Conservation (phyloP, 108 stramenopile species). For the Cylindrotheca fusiformis region DNA sequence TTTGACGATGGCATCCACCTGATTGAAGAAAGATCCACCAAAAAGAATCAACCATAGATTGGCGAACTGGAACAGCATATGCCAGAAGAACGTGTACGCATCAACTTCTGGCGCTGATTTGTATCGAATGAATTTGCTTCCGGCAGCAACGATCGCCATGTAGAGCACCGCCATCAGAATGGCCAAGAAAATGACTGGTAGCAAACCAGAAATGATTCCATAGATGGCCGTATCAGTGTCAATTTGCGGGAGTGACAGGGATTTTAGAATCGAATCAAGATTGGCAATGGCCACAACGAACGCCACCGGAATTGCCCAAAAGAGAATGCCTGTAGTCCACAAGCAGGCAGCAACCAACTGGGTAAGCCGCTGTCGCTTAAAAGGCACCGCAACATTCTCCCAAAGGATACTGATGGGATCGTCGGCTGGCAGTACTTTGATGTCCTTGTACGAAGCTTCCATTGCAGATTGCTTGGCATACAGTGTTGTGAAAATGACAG, state of each 20-base stretch:
- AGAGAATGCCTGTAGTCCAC: not conserved
- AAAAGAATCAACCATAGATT: slow-evolving; percentile 58
- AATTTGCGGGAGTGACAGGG: slow-evolving; percentile 6
- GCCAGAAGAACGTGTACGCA: slow-evolving; percentile 43
- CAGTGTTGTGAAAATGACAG: slow-evolving; percentile 2
- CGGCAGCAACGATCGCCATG: slow-evolving; percentile 26
- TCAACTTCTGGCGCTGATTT: slow-evolving; percentile 42
- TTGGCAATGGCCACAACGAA: slow-evolving; percentile 36
- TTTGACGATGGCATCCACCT: slow-evolving; percentile 20
- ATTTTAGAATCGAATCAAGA: slow-evolving; percentile 19
- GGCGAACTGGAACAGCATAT: slow-evolving; percentile 33
- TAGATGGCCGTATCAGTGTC: slow-evolving; percentile 14
- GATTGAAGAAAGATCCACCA: slow-evolving; percentile 43
- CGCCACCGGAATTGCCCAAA: slow-evolving; percentile 42
- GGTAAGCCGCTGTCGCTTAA: not conserved
- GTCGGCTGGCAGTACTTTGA: not conserved
- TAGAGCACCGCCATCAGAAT: slow-evolving; percentile 36
- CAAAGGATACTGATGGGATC: slow-evolving; percentile 1
- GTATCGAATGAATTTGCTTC: slow-evolving; percentile 26
- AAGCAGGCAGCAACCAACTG: not conserved
- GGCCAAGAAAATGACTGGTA: slow-evolving; percentile 40
- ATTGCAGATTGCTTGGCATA: slow-evolving; percentile 3
- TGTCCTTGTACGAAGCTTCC: not conserved
- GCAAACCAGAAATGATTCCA: slow-evolving; percentile 34
- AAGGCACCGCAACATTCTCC: slow-evolving; percentile 6